These are phyloP conservation scores for Ceratocystiopsis brevicomis DNA, from an alignment of 2,329 filamentous ascomycete genomes.

Conservation along the genomic window DNA sequence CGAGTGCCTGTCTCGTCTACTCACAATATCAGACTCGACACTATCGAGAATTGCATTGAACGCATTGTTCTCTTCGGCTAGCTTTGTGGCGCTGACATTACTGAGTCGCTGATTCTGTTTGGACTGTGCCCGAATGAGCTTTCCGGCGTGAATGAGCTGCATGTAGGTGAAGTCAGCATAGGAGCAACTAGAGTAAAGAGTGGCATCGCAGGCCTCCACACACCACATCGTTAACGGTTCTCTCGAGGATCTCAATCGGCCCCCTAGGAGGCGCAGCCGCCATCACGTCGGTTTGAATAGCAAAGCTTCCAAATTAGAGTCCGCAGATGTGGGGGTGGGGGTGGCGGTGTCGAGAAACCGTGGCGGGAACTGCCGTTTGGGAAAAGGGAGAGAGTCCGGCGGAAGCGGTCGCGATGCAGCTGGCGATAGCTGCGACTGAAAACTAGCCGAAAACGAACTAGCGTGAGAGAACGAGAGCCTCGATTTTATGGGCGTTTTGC, in stretches of 20 bases:
- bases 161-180: conserved; percentile 1
- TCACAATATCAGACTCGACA: conserved; percentile 37
- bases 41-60: conserved; percentile 37
- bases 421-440: too few relatives aligned
- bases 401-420: too few relatives aligned
- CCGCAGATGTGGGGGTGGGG: too few relatives aligned
- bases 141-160: conserved; percentile 40
- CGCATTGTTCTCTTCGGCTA: conserved; percentile 25
- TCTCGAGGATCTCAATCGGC: conserved; percentile 27
- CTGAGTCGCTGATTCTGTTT: too few relatives aligned
- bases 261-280: background rate
- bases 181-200: background rate
- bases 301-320: too few relatives aligned
- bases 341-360: too few relatives aligned
- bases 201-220: conserved; percentile 11
- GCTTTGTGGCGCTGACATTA: conserved; percentile 19
- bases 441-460: too few relatives aligned
- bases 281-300: background rate
- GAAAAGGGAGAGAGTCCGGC: too few relatives aligned
- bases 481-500: too few relatives aligned
- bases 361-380: too few relatives aligned
- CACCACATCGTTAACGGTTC: conserved; percentile 36
- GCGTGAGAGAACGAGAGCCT: too few relatives aligned
- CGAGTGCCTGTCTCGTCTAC: conserved; percentile 4
- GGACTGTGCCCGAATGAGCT: conserved; percentile 28